phyloP scores from a whole-genome alignment of 78 protist species.

The Ministeria vibrans region DNA sequence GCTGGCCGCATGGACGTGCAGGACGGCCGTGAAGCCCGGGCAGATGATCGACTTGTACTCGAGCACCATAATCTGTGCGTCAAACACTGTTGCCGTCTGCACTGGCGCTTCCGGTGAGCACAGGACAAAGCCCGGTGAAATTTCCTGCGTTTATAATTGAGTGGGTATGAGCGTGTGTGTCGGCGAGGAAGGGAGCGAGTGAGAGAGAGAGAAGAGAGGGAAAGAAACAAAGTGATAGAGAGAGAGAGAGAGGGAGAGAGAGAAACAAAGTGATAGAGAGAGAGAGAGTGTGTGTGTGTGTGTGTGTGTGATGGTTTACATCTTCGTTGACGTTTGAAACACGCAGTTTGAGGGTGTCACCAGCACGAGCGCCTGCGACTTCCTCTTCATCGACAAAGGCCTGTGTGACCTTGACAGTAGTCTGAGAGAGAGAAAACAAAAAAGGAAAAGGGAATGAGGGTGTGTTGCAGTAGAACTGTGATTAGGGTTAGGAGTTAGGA shows the following conservation, averaged over 20 bases:
- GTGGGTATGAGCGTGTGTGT: too few relatives aligned
- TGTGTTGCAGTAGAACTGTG: background rate
- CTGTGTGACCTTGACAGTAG: conserved; percentile 26
- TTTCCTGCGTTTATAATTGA: too few relatives aligned
- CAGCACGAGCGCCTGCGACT: conserved; percentile 48
- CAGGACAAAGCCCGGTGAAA: background rate
- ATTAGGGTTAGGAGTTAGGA: background rate
- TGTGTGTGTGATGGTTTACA: too few relatives aligned
- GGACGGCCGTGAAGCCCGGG: conserved; percentile 52
- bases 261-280: too few relatives aligned
- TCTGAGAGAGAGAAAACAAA: background rate
- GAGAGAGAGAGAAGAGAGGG: too few relatives aligned
- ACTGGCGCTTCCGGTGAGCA: conserved; percentile 39
- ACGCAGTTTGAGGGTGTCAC: conserved; percentile 74
- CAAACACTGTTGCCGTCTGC: conserved; percentile 40
- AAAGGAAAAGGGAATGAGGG: background rate
- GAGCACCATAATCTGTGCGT: conserved; percentile 63
- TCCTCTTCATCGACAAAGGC: conserved; percentile 51
- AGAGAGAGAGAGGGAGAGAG: too few relatives aligned
- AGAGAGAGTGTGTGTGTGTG: too few relatives aligned
- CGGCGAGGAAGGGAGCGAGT: too few relatives aligned
- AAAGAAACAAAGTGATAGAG: too few relatives aligned
- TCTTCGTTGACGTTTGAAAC: too few relatives aligned
- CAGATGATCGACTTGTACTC: conserved; percentile 67
- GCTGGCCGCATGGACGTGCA: conserved; percentile 77